Percentiles rank a stretch among this genome's conserved stretches.
These are phyloP conservation scores for Chalciporus piperatoides DNA, from an alignment of 1,284 basidiomycete genomes.

Conservation along the genomic window DNA sequence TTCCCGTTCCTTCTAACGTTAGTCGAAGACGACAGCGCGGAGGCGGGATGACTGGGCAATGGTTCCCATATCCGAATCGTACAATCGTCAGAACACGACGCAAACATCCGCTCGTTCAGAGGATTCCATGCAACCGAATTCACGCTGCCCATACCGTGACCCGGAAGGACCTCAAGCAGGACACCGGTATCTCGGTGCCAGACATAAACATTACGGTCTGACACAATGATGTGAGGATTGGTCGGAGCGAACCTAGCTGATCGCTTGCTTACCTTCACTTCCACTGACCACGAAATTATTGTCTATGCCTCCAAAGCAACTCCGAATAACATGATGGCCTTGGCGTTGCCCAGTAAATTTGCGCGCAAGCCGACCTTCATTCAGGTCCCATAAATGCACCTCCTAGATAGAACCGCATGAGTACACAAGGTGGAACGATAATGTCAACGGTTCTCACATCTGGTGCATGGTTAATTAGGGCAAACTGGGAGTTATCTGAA, in stretches of 20 bases:
- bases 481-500: slow-evolving; percentile 83
- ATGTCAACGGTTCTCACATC: slow-evolving; percentile 55
- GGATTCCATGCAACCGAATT: slow-evolving; percentile 98
- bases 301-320: slow-evolving; percentile 92
- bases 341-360: slow-evolving; percentile 84
- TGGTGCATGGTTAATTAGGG: slow-evolving; percentile 83
- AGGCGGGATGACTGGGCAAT: slow-evolving; percentile 32
- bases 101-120: slow-evolving; percentile 82
- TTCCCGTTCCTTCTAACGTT: slow-evolving; percentile 39
- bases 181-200: slow-evolving; percentile 90
- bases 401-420: slow-evolving; percentile 52
- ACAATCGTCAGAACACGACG: slow-evolving; percentile 86
- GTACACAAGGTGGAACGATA: slow-evolving; percentile 2
- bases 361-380: slow-evolving; percentile 63
- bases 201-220: slow-evolving; percentile 88
- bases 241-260: background rate
- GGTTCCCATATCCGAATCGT: slow-evolving; percentile 85
- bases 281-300: slow-evolving; percentile 91
- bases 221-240: slow-evolving; percentile 14
- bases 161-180: slow-evolving; percentile 78
- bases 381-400: slow-evolving; percentile 83
- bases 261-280: slow-evolving; percentile 76
- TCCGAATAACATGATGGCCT: slow-evolving; percentile 79
- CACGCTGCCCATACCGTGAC: slow-evolving; percentile 85
- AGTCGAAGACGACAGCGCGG: slow-evolving; percentile 14